These are phyloP conservation scores for Baudoinia panamericana DNA, from an alignment of 495 filamentous ascomycete genomes.

Conservation along the genomic window DNA sequence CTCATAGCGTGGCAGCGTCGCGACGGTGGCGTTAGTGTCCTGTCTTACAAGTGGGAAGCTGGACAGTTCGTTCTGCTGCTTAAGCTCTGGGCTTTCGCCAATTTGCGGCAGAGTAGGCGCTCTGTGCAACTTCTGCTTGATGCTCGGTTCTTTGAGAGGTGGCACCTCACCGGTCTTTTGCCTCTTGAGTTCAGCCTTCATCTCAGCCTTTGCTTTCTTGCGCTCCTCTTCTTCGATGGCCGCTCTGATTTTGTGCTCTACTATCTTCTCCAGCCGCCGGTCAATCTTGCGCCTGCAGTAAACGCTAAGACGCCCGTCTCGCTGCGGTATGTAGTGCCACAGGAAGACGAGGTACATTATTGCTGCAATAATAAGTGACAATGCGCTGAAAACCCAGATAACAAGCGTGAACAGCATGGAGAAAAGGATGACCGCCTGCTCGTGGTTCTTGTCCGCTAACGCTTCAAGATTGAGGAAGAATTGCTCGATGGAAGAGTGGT, in stretches of 20 bases:
- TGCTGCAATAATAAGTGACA: slow-evolving; percentile 58
- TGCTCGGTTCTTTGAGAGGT: slow-evolving; percentile 10
- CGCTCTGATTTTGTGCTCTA: slow-evolving; percentile 68
- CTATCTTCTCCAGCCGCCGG: slow-evolving; percentile 63
- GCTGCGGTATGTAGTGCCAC: slow-evolving; percentile 70
- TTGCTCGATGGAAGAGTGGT: slow-evolving; percentile 23
- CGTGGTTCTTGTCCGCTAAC: slow-evolving; percentile 51
- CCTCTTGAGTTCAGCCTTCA: slow-evolving; percentile 34
- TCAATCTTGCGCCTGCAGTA: slow-evolving; percentile 90
- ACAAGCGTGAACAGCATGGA: slow-evolving; percentile 86
- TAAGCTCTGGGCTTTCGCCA: slow-evolving; percentile 12
- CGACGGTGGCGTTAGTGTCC: slow-evolving; percentile 41
- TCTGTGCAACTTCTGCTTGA: slow-evolving; percentile 9
- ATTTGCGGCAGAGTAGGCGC: slow-evolving; percentile 20
- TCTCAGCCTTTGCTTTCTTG: slow-evolving; percentile 41
- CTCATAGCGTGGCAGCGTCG: slow-evolving; percentile 49
- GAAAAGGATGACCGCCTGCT: slow-evolving; percentile 66
- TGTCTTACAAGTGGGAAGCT: slow-evolving; percentile 46
- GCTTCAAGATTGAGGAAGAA: slow-evolving; percentile 50
- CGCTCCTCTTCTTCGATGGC: slow-evolving; percentile 64
- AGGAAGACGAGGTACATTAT: slow-evolving; percentile 77
- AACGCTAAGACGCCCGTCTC: slow-evolving; percentile 61
- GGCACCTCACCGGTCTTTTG: slow-evolving; percentile 21
- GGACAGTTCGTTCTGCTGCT: slow-evolving; percentile 39
- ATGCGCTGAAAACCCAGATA: slow-evolving; percentile 71